phyloP scores from a whole-genome alignment of 441 rosid species.

The Croton laevigatus region DNA sequence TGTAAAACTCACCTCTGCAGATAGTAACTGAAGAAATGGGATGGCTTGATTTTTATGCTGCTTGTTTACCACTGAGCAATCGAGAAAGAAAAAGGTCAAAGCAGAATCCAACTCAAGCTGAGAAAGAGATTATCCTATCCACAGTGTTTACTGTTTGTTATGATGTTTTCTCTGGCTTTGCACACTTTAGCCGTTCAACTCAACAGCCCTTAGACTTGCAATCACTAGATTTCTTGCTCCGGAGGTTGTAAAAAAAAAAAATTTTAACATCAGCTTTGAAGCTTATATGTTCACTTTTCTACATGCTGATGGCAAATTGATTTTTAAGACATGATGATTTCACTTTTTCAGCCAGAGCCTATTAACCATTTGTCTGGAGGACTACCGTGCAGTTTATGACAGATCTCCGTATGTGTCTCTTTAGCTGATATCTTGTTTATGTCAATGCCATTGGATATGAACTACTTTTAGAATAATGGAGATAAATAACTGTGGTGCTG shows the following conservation, averaged over 20 bases:
- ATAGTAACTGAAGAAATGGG: slow-evolving; percentile 63
- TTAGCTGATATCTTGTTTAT: background rate
- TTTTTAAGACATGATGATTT: slow-evolving; percentile 19
- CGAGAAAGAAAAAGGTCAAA: slow-evolving; percentile 51
- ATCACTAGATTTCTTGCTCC: slow-evolving; percentile 52
- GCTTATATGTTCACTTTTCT: background rate
- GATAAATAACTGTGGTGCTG: slow-evolving; percentile 1
- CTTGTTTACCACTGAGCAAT: slow-evolving; percentile 23
- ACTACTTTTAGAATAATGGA: slow-evolving; percentile 1
- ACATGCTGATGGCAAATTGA: background rate
- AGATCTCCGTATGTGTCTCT: slow-evolving; percentile 44
- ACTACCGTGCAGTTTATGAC: slow-evolving; percentile 62
- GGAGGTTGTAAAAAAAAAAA: slow-evolving; percentile 35
- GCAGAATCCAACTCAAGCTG: slow-evolving; percentile 56
- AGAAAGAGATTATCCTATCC: slow-evolving; percentile 59
- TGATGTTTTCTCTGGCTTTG: slow-evolving; percentile 71
- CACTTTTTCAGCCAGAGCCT: slow-evolving; percentile 54
- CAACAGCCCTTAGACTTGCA: slow-evolving; percentile 50
- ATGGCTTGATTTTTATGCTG: slow-evolving; percentile 64
- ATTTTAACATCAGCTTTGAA: background rate
- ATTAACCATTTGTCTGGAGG: slow-evolving; percentile 51
- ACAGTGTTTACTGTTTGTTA: slow-evolving; percentile 60
- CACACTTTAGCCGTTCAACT: slow-evolving; percentile 59
- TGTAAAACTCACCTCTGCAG: slow-evolving; percentile 28
- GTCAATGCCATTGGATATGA: slow-evolving; percentile 1